Conservation (phyloP, 2,329 filamentous ascomycete species). For the Dryadomyces quercivorus region DNA sequence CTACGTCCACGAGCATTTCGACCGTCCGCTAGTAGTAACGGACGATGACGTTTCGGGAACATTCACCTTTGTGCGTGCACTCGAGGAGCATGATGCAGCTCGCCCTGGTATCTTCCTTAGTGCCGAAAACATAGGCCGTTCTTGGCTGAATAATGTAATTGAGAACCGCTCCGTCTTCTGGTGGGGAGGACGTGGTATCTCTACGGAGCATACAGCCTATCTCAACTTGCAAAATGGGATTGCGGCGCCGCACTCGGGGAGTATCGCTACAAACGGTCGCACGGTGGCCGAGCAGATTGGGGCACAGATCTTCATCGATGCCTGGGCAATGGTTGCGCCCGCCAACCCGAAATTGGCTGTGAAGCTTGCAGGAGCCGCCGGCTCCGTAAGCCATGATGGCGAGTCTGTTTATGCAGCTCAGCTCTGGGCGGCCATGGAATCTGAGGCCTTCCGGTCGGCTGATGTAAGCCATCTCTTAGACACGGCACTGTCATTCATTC, state of each 20-base stretch:
- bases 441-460: constrained; percentile 21
- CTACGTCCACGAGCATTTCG: constrained; percentile 20
- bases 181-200: constrained; percentile 26
- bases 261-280: constrained; percentile 16
- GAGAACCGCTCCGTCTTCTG: constrained; percentile 21
- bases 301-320: constrained; percentile 27
- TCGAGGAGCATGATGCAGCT: constrained; percentile 19
- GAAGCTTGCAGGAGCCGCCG: constrained; percentile 20
- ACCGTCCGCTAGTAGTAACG: constrained; percentile 18
- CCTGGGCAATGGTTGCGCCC: constrained; percentile 21
- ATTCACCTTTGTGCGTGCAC: constrained; percentile 22
- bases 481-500: constrained; percentile 17
- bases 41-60: constrained; percentile 24
- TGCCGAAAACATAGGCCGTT: constrained; percentile 16
- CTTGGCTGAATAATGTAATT: constrained; percentile 22
- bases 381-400: constrained; percentile 25
- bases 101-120: constrained; percentile 4
- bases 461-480: constrained; percentile 22
- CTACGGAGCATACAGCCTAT: constrained; percentile 25
- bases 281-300: constrained; percentile 25
- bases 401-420: constrained; percentile 23
- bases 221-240: constrained; percentile 25
- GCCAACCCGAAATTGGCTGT: constrained; percentile 20
- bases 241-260: constrained; percentile 19
- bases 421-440: constrained; percentile 27